A percentile compares a stretch with the other conserved stretches of the same genome.
Evolutionary conservation across 208 protist species (phyloP).

Genomic region (Herpetomonas tarakana): DNA sequence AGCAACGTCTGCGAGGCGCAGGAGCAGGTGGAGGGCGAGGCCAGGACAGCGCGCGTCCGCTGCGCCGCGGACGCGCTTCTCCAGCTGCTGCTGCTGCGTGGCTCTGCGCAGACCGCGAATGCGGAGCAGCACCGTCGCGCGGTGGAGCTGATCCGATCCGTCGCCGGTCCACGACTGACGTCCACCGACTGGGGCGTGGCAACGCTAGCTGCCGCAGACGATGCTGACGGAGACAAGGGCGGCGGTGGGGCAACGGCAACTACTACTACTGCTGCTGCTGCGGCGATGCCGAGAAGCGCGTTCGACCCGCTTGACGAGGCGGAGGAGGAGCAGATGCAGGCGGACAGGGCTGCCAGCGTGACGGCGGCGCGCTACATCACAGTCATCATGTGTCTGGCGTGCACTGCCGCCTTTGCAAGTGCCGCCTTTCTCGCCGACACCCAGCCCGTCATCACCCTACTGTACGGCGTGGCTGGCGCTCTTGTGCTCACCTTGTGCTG

Average conservation of each 20-base stretch:
- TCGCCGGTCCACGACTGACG: not conserved
- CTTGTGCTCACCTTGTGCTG: constrained; percentile 51
- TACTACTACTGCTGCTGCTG: too few species aligned
- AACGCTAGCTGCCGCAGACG: not conserved
- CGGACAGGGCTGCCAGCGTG: constrained; percentile 10
- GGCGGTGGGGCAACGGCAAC: not conserved
- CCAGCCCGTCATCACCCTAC: constrained; percentile 49
- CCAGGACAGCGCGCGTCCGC: constrained; percentile 15
- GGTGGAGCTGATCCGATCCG: not conserved
- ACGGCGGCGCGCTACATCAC: constrained; percentile 57
- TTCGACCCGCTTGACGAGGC: not conserved
- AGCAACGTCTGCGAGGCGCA: constrained; percentile 45
- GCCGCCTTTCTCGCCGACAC: constrained; percentile 38
- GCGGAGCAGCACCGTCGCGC: not conserved
- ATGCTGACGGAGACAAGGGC: too few species aligned
- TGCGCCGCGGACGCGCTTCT: constrained; percentile 15
- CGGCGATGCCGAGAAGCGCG: not conserved
- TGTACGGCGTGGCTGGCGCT: constrained; percentile 50
- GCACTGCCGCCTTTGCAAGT: constrained; percentile 33
- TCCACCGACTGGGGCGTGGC: not conserved
- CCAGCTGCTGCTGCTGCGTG: constrained; percentile 15
- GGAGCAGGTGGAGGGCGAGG: constrained; percentile 15
- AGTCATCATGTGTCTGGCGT: constrained; percentile 35
- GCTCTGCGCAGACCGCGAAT: not conserved
- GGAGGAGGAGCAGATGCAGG: constrained; percentile 1